These are phyloP conservation scores for Plenodomus biglobosus DNA, from an alignment of 2,329 filamentous ascomycete species.

Conservation along the genomic window DNA sequence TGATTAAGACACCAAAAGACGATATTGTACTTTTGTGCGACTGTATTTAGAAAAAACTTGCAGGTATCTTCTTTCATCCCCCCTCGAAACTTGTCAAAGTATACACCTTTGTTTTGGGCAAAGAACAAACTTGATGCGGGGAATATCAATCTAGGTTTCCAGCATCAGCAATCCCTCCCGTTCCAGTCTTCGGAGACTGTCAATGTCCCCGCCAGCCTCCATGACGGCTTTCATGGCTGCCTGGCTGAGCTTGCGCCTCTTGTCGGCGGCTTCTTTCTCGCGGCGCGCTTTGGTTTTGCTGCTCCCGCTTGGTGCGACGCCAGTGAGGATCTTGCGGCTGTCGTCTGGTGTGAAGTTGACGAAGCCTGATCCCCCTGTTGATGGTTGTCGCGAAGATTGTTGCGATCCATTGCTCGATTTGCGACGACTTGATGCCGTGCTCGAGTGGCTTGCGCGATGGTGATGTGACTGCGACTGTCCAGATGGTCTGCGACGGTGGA, in stretches of 20 bases:
- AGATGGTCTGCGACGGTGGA: conserved; percentile 28
- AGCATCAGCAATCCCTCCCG: conserved; percentile 44
- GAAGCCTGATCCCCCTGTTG: conserved; percentile 61
- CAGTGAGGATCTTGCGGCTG: conserved; percentile 75
- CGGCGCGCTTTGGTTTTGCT: conserved; percentile 92
- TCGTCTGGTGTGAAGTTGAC: conserved; percentile 90
- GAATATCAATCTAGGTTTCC: conserved; percentile 6
- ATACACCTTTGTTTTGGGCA: background rate
- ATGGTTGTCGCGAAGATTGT: conserved; percentile 48
- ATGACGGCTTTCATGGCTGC: conserved; percentile 68
- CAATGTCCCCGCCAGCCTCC: conserved; percentile 68
- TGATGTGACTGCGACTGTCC: conserved; percentile 14
- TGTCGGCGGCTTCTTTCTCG: conserved; percentile 84
- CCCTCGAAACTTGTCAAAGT: background rate
- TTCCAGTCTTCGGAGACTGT: conserved; percentile 47
- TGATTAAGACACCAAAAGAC: background rate
- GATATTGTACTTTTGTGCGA: background rate
- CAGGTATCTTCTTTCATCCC: background rate
- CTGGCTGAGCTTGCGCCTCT: conserved; percentile 67
- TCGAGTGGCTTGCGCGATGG: conserved; percentile 4
- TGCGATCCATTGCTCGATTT: conserved; percentile 21
- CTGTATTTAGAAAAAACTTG: background rate
- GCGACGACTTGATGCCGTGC: conserved; percentile 15
- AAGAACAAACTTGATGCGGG: background rate
- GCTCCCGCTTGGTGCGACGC: conserved; percentile 87